These are phyloP conservation scores for Pterocarpus macrocarpus DNA, from an alignment of 306 rosid species.

Conservation along the genomic window DNA sequence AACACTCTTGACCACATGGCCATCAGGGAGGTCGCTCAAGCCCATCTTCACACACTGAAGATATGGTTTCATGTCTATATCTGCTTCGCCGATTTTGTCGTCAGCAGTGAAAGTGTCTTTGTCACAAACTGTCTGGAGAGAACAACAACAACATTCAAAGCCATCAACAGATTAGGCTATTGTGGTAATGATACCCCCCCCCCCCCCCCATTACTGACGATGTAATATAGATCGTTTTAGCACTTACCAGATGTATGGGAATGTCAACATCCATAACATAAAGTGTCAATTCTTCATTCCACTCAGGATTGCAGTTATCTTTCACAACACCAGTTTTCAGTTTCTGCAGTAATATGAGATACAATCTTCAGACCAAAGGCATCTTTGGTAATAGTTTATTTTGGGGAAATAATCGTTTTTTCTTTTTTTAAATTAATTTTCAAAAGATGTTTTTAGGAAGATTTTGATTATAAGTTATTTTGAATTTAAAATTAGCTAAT, in stretches of 20 bases:
- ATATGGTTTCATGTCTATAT: slow-evolving; percentile 77
- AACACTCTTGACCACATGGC: slow-evolving; percentile 61
- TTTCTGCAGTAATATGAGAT: slow-evolving; percentile 53
- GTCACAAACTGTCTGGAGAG: slow-evolving; percentile 69
- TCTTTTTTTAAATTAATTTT: no score
- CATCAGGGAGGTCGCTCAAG: slow-evolving; percentile 59
- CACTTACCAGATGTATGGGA: slow-evolving; percentile 66
- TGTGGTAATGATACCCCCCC: not conserved
- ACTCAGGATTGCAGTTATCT: slow-evolving; percentile 69
- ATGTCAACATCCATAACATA: slow-evolving; percentile 51
- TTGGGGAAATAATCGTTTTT: not conserved
- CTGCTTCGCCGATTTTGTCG: slow-evolving; percentile 82
- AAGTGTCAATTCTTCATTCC: slow-evolving; percentile 88
- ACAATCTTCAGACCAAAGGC: not conserved
- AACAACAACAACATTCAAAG: not conserved
- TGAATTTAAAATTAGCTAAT: no score
- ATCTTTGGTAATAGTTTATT: not conserved
- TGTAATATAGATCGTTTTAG: not conserved
- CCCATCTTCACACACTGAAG: slow-evolving; percentile 69
- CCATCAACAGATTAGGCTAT: slow-evolving; percentile 20
- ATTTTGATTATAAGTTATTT: no score
- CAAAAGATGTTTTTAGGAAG: no score
- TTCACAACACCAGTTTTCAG: slow-evolving; percentile 68
- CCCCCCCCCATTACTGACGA: not conserved
- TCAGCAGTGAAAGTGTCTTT: slow-evolving; percentile 72